Conservation (phyloP, 2,329 filamentous ascomycete genomes). For the Apiospora sp. region DNA sequence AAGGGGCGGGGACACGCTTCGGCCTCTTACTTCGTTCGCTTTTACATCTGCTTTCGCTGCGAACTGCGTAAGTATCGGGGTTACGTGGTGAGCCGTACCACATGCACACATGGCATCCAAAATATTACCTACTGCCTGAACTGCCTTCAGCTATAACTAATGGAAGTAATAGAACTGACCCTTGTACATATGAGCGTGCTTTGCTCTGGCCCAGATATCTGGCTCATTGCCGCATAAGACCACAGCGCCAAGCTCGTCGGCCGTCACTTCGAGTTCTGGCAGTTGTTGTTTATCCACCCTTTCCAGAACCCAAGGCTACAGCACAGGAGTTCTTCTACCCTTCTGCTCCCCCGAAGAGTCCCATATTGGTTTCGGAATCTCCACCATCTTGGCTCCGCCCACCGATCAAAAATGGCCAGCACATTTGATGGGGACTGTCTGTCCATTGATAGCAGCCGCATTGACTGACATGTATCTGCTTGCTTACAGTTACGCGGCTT, state of each 20-base stretch:
- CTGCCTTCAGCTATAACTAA: not conserved
- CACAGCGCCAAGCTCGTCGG: slow-evolving; percentile 14
- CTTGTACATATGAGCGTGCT: not conserved
- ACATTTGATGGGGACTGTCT: not conserved
- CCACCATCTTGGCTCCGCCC: slow-evolving; percentile 1
- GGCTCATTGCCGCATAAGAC: slow-evolving; percentile 3
- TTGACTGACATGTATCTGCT: not conserved
- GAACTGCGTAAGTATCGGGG: not conserved
- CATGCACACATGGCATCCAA: not conserved
- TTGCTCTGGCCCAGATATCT: not conserved
- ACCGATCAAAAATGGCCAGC: slow-evolving; percentile 11
- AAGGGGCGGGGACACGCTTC: not conserved
- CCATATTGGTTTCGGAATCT: slow-evolving; percentile 20
- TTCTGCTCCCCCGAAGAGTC: not conserved
- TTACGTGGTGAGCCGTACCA: not conserved
- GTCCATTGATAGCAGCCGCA: not conserved
- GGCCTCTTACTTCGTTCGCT: not conserved
- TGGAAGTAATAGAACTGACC: not conserved
- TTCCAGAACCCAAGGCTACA: slow-evolving; percentile 15
- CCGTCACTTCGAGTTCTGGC: not conserved
- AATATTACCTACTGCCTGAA: not conserved
- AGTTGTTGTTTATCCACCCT: slow-evolving; percentile 5
- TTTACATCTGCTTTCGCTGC: not conserved
- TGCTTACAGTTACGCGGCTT: not conserved
- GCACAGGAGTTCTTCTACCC: slow-evolving; percentile 10